Evolutionary conservation across 1,284 basidiomycete species (phyloP).

Genomic region (Trichosporon sp.): DNA sequence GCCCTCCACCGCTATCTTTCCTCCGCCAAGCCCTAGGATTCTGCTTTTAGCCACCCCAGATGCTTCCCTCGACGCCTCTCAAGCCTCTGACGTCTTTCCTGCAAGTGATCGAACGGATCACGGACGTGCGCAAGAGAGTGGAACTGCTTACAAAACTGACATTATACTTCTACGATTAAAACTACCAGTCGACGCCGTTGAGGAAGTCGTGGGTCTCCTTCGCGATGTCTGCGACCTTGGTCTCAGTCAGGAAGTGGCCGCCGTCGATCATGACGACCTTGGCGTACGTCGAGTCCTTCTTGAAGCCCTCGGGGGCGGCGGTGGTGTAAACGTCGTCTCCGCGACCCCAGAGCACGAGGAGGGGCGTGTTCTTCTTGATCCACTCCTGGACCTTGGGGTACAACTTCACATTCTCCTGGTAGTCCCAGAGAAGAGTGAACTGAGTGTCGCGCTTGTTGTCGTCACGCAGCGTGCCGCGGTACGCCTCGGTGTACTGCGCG

Average conservation of each 20-base stretch:
- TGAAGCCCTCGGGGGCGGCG: slow-evolving; percentile 60
- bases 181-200: slow-evolving; percentile 9
- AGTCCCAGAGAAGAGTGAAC: slow-evolving; percentile 59
- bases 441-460: slow-evolving; percentile 58
- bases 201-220: slow-evolving; percentile 34
- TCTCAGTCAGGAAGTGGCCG: slow-evolving; percentile 61
- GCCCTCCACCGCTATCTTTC: slow-evolving; percentile 5
- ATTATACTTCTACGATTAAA: neutral
- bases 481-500: slow-evolving; percentile 46
- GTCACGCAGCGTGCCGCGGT: slow-evolving; percentile 56
- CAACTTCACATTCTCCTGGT: slow-evolving; percentile 58
- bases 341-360: slow-evolving; percentile 62
- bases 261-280: slow-evolving; percentile 59
- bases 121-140: neutral
- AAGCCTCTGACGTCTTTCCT: neutral
- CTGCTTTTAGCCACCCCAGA: neutral
- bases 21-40: neutral
- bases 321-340: slow-evolving; percentile 60
- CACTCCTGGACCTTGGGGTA: slow-evolving; percentile 61
- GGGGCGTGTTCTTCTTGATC: slow-evolving; percentile 57
- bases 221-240: slow-evolving; percentile 44
- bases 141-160: neutral
- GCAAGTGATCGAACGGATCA: neutral
- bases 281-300: slow-evolving; percentile 55
- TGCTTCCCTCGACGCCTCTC: neutral